These are phyloP conservation scores for Dalechampia spathulata DNA, from an alignment of 441 rosid genomes.

Conservation along the genomic window DNA sequence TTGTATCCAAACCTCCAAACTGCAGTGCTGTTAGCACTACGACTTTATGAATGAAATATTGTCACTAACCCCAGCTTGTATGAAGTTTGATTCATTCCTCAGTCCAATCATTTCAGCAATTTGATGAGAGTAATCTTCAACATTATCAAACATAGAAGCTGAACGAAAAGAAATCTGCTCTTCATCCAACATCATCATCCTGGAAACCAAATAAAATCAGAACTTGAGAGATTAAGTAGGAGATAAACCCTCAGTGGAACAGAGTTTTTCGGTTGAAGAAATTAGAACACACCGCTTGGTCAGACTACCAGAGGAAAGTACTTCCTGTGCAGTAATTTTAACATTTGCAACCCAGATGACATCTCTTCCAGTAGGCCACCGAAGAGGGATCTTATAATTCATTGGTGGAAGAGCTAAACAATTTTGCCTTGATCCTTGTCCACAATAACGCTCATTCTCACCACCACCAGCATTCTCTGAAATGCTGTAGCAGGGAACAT, in stretches of 20 bases:
- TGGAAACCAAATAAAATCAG: constrained; percentile 22
- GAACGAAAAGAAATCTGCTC: constrained; percentile 97
- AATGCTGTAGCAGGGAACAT: constrained; percentile 79
- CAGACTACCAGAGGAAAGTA: constrained; percentile 90
- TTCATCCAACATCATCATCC: constrained; percentile 99
- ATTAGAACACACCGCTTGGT: constrained; percentile 66
- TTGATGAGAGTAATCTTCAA: constrained; percentile 98
- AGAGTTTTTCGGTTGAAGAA: constrained; percentile 1
- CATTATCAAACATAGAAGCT: constrained; percentile 82
- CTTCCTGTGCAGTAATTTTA: constrained; percentile 85
- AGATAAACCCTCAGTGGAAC: neutral
- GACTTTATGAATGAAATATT: neutral
- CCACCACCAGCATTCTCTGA: constrained; percentile 52
- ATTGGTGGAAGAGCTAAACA: constrained; percentile 73
- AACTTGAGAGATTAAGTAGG: constrained; percentile 1
- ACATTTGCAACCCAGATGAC: constrained; percentile 92
- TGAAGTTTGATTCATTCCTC: constrained; percentile 67
- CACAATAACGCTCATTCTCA: constrained; percentile 65
- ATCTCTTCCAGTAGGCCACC: constrained; percentile 99
- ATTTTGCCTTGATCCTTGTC: constrained; percentile 39
- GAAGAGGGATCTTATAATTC: constrained; percentile 79
- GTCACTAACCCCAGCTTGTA: constrained; percentile 81
- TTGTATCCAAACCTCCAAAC: neutral
- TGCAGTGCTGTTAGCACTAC: neutral
- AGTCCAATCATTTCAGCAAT: constrained; percentile 97